These are phyloP conservation scores for Melanogaster broomeanus DNA, from an alignment of 768 basidiomycete genomes.

Conservation along the genomic window DNA sequence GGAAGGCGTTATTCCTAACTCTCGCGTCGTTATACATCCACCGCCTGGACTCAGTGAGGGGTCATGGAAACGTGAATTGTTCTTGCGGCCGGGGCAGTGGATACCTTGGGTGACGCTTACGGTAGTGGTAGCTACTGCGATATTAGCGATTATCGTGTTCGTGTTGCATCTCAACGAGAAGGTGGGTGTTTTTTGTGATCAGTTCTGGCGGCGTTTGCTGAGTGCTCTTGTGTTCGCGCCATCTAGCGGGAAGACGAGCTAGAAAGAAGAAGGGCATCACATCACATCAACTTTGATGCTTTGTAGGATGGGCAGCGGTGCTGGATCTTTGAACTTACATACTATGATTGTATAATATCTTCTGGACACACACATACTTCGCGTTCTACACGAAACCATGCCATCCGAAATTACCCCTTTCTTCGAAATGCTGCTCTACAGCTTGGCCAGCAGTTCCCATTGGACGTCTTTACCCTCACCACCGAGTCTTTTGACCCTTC, in stretches of 20 bases:
- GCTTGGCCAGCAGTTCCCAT: slow-evolving; percentile 42
- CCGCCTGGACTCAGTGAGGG: slow-evolving; percentile 51
- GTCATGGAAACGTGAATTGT: slow-evolving; percentile 85
- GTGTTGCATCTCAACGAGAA: slow-evolving; percentile 91
- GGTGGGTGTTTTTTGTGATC: slow-evolving; percentile 45
- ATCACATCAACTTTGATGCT: slow-evolving; percentile 97
- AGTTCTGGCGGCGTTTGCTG: slow-evolving; percentile 4
- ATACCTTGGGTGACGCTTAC: slow-evolving; percentile 96
- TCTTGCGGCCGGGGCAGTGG: slow-evolving; percentile 94
- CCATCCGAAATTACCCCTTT: background rate
- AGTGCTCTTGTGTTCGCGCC: background rate
- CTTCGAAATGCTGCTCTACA: slow-evolving; percentile 1
- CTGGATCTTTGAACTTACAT: slow-evolving; percentile 17
- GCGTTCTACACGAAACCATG: background rate
- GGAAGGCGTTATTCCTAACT: slow-evolving; percentile 98
- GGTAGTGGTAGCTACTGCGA: slow-evolving; percentile 67
- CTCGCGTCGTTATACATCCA: slow-evolving; percentile 93
- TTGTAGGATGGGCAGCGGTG: slow-evolving; percentile 44
- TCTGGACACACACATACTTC: background rate
- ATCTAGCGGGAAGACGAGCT: slow-evolving; percentile 88
- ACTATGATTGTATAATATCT: slow-evolving; percentile 9
- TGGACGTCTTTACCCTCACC: slow-evolving; percentile 52
- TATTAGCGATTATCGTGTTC: slow-evolving; percentile 82
- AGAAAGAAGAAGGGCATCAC: slow-evolving; percentile 84
- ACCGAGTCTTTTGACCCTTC: slow-evolving; percentile 48